Evolutionary conservation across 2,329 filamentous ascomycete species (phyloP), one percentile per base, ranked within the genome.

Genomic region (Venturia oleaginea): DNA sequence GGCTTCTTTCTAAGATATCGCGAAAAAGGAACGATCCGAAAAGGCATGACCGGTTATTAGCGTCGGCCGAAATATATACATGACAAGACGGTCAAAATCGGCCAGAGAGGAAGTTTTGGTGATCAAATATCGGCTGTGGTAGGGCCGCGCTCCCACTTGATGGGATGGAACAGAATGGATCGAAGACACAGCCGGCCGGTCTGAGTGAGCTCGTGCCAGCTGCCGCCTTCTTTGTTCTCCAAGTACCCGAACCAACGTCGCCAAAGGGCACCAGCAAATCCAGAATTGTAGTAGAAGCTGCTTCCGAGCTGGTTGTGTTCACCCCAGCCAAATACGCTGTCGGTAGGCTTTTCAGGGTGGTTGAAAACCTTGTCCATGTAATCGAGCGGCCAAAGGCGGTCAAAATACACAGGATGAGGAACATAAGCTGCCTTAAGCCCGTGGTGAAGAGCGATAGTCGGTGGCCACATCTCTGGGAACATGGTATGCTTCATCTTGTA

Each of bases 331-430:
- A 81, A 81, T 2, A 79, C 77, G 38, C 75, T 78, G 67, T 79
- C 77, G 46, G 74, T 76, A 3, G 75, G 74, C 65, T 77, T 75
- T 24, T 73, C 72, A 5, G 79, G 79, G 66, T 78, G 76, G 71
- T 82, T 82, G 75, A 80, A 80, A 30, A 77, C 75, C 66, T 76
- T 73, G 65, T 81, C 75, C 70, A 80, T 76, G 64, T 75, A 72
- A 63, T 76, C 75, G 19, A 79, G 71, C 22, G 79, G 77, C 88
- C 88, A 92, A 61, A 88, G 83, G 66, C 89, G 84, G 74, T 93
- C 89, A 70, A 91, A 90, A 74, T 86, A 92, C 59, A 92, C 84
- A 1, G 90, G 89, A 74, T 92, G 89, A 13, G 90, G 90, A 13
- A 86, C 88, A 70, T 87, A 90, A 4, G 91, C 87, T 4, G 88